Conservation (phyloP, 2,329 filamentous ascomycete genomes). For the Penicillium psychrosexuale region DNA sequence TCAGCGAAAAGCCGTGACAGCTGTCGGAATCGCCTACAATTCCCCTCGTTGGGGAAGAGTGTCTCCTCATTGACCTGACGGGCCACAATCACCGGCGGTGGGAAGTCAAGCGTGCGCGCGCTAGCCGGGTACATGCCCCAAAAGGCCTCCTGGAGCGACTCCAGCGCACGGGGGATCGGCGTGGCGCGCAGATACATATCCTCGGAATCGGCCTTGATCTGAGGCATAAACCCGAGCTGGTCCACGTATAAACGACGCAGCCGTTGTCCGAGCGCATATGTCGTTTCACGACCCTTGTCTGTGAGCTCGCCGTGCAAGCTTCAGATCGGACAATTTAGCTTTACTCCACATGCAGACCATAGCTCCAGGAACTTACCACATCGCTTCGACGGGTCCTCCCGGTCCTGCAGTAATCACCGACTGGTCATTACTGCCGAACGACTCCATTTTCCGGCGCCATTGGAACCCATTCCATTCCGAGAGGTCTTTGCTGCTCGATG, state of each 20-base stretch:
- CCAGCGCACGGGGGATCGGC: conserved; percentile 70
- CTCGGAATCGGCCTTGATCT: conserved; percentile 53
- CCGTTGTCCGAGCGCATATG: conserved; percentile 64
- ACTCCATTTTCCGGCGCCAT: conserved; percentile 74
- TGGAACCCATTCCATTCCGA: conserved; percentile 57
- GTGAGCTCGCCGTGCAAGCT: conserved; percentile 65
- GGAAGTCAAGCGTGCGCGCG: conserved; percentile 52
- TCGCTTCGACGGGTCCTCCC: conserved; percentile 66
- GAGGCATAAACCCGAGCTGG: conserved; percentile 68
- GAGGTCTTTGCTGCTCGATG: conserved; percentile 53
- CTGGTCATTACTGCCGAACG: conserved; percentile 69
- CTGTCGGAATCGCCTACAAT: conserved; percentile 69
- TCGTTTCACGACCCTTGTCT: conserved; percentile 69
- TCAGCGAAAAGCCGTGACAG: conserved; percentile 69
- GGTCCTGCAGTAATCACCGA: conserved; percentile 68
- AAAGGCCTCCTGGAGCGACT: conserved; percentile 73
- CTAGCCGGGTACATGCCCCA: conserved; percentile 67
- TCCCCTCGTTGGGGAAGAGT: conserved; percentile 72
- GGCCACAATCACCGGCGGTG: conserved; percentile 63
- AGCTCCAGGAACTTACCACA: conserved; percentile 62
- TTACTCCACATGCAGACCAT: background rate
- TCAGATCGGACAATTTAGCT: conserved; percentile 12
- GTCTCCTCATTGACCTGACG: conserved; percentile 69
- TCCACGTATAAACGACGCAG: conserved; percentile 71
- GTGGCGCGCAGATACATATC: conserved; percentile 72